Evolutionary conservation across 345 rosid genomes (phyloP), one percentile per base, ranked within the genome.

Genomic region (Luvunga scandens): DNA sequence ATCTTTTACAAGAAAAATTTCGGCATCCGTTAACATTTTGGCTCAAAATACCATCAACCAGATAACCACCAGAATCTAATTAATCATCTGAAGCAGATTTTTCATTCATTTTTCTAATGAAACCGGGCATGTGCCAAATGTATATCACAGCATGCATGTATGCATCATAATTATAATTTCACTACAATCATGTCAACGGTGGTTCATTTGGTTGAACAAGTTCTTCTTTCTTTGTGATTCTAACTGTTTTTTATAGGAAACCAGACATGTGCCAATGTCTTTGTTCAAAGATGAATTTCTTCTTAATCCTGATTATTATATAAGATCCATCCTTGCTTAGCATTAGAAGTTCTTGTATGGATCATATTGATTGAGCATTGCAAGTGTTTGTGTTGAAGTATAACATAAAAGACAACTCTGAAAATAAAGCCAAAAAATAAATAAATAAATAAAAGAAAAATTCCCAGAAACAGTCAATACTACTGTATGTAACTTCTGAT

Each of bases 391-490:
- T 14, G 50, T 33, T 19, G 5, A 57, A 6, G 50, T 22, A 6
- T 34, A 56, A 19, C 25, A 70, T 30, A 8, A 31, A 31, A 8
- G 24, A 8, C 8, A 65, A 33, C 66, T 65, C 42, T 28, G 36
- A 63, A 28, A 45, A 45, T 45, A 9, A 10, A 39, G 2, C 2
- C 48, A 2, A 39, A 39, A 39, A 9, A 38, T 0, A 2, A 42
- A 7, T 36, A 36, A 19, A 9, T 38, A 38, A 38, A 3, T 8
- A 33, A 30, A 33, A 33, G 36, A 2, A 75, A 62, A 50, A 64
- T 38, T 53, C 71, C 78, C 7, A 68, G 50, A 63, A 73, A 57
- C 73, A 78, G 30, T 66, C 62, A 53, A 31, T 42, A 73, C 36
- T n/a, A 65, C 33, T 45, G 48, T 1, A 60, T 45, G 50, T 45